phyloP scores from a whole-genome alignment of 2,329 filamentous ascomycete genomes.

The Clarireedia monteithiana region DNA sequence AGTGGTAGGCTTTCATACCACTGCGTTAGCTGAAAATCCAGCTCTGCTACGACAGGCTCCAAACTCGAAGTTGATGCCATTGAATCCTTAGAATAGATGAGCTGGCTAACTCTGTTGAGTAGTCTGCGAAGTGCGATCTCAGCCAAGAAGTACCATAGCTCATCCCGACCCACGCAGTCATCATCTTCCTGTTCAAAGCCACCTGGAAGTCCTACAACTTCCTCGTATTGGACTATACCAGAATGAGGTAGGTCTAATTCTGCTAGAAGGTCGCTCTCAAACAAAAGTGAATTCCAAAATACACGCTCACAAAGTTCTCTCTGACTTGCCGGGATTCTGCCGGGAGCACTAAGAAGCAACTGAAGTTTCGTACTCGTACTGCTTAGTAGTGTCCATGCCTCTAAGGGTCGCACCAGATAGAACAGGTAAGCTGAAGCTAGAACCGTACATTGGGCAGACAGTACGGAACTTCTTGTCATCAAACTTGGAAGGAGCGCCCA shows the following conservation, averaged over 20 bases:
- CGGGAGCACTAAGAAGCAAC: conserved; percentile 66
- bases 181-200: conserved; percentile 66
- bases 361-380: conserved; percentile 78
- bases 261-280: conserved; percentile 72
- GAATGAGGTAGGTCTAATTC: conserved; percentile 78
- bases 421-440: conserved; percentile 76
- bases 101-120: conserved; percentile 70
- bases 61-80: conserved; percentile 64
- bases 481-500: conserved; percentile 71
- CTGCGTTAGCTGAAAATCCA: conserved; percentile 75
- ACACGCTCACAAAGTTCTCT: conserved; percentile 68
- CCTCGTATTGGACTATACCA: conserved; percentile 74
- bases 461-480: conserved; percentile 71
- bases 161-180: conserved; percentile 60
- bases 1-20: conserved; percentile 76
- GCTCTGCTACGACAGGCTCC: conserved; percentile 69
- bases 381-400: conserved; percentile 75
- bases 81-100: conserved; percentile 69
- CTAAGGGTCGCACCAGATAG: conserved; percentile 72
- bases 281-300: conserved; percentile 77
- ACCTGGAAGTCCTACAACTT: conserved; percentile 68
- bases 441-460: conserved; percentile 73
- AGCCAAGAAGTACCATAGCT: conserved; percentile 80
- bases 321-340: conserved; percentile 60
- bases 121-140: conserved; percentile 73